These are phyloP conservation scores for Turritis glabra DNA, from an alignment of 345 rosid species.

Conservation along the genomic window DNA sequence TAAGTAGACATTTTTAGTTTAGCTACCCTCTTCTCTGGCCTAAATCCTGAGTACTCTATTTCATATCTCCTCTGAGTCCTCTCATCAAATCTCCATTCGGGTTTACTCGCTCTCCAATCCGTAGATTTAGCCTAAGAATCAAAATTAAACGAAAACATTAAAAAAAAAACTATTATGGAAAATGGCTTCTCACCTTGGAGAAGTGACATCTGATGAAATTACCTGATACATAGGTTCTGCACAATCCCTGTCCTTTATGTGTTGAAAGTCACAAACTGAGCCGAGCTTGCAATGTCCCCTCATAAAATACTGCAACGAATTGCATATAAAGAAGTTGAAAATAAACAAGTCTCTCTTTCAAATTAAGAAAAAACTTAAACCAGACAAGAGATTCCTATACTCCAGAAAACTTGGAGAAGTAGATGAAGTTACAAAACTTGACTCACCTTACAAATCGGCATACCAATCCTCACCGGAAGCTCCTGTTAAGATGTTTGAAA, in stretches of 20 bases:
- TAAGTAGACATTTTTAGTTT: neutral
- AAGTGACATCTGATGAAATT: neutral
- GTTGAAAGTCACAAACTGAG: neutral
- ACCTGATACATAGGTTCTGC: neutral
- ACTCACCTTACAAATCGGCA: neutral
- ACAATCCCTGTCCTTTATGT: neutral
- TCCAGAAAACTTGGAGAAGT: no score
- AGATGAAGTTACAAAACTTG: neutral
- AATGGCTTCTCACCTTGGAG: neutral
- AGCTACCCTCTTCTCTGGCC: constrained; percentile 7
- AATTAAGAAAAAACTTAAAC: neutral
- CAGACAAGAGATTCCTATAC: neutral
- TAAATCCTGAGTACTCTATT: neutral
- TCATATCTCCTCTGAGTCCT: neutral
- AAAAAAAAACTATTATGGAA: neutral
- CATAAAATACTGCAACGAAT: neutral
- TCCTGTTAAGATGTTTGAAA: neutral
- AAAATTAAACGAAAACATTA: neutral
- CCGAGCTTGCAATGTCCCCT: neutral
- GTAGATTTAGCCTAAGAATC: neutral
- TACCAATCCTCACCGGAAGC: neutral
- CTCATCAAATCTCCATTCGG: neutral
- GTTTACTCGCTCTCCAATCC: neutral
- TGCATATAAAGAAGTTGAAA: neutral
- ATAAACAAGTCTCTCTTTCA: neutral